phyloP scores from a whole-genome alignment of 768 basidiomycete genomes.

The Hirschioporus abietinus region DNA sequence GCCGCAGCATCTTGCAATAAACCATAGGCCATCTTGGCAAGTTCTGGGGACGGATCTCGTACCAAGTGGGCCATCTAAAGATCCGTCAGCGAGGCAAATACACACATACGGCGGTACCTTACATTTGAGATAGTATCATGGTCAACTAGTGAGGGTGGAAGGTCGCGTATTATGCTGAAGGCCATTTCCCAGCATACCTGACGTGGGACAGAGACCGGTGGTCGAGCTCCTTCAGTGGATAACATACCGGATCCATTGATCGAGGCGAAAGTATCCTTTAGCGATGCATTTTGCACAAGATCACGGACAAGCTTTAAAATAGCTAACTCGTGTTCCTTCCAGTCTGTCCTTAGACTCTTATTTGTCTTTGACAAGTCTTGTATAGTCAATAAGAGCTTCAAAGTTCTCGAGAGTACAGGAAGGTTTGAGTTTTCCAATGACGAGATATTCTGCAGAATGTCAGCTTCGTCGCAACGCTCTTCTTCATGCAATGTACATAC shows the following conservation, averaged over 20 bases:
- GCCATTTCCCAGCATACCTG: conserved; percentile 64
- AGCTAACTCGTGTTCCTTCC: conserved; percentile 51
- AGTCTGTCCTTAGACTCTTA: conserved; percentile 62
- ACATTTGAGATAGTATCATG: conserved; percentile 63
- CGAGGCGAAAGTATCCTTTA: background rate
- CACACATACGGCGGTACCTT: conserved; percentile 10
- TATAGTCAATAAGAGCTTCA: conserved; percentile 61
- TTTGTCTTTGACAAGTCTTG: conserved; percentile 70
- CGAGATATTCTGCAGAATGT: conserved; percentile 44
- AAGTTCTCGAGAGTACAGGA: conserved; percentile 60
- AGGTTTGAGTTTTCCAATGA: conserved; percentile 54
- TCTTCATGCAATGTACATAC: conserved; percentile 29
- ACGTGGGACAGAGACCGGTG: conserved; percentile 47
- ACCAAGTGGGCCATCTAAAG: conserved; percentile 77
- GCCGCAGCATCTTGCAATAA: conserved; percentile 65
- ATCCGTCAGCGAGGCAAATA: background rate
- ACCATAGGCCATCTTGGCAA: conserved; percentile 75
- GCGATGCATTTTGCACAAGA: conserved; percentile 30
- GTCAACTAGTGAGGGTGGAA: conserved; percentile 58
- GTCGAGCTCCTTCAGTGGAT: conserved; percentile 12
- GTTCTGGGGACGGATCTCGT: conserved; percentile 51
- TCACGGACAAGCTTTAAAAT: conserved; percentile 58
- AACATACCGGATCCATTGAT: background rate
- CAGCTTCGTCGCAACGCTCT: background rate
- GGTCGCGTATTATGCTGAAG: conserved; percentile 59